Percentiles rank a stretch among this genome's conserved stretches.
phyloP scores from a whole-genome alignment of 2,329 filamentous ascomycete species.

The Fusarium verticillioides region DNA sequence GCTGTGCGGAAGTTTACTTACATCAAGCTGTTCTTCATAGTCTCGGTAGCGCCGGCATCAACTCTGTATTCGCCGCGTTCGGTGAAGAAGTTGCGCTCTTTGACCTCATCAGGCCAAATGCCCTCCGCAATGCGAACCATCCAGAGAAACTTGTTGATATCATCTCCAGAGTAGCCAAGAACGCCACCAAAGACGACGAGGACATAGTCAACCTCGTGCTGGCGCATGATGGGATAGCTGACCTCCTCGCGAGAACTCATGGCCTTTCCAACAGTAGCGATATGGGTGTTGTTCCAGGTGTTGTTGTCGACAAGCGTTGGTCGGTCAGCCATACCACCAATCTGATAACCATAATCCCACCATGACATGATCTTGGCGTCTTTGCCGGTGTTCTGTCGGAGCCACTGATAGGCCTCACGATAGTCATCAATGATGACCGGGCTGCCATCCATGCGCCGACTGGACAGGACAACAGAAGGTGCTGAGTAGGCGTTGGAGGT shows the following conservation, averaged over 20 bases:
- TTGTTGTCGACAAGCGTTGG: constrained; percentile 99
- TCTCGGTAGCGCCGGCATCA: constrained; percentile 90
- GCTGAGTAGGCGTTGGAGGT: constrained; percentile 99
- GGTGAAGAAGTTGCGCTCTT: constrained; percentile 97
- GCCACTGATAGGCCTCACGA: constrained; percentile 99
- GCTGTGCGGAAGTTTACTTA: constrained; percentile 60
- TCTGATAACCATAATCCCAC: constrained; percentile 99
- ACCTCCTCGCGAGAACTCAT: constrained; percentile 98
- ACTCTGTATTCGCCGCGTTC: constrained; percentile 92
- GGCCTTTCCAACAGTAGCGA: constrained; percentile 97
- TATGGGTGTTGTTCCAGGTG: constrained; percentile 99
- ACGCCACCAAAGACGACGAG: constrained; percentile 96
- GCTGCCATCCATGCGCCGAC: constrained; percentile 89
- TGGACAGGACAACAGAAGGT: constrained; percentile 94
- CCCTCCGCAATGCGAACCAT: constrained; percentile 99
- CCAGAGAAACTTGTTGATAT: constrained; percentile 99
- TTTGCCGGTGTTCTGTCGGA: constrained; percentile 93
- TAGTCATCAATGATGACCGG: constrained; percentile 99
- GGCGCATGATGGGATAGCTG: constrained; percentile 97
- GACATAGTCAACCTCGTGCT: constrained; percentile 99
- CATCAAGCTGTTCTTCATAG: constrained; percentile 99
- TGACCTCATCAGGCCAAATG: constrained; percentile 99
- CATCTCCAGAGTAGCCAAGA: constrained; percentile 95
- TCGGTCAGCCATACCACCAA: constrained; percentile 98
- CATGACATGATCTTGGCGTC: constrained; percentile 99